These are phyloP conservation scores for Kodamaea alishanica DNA, from an alignment of 1,139 yeast genomes.

Conservation along the genomic window DNA sequence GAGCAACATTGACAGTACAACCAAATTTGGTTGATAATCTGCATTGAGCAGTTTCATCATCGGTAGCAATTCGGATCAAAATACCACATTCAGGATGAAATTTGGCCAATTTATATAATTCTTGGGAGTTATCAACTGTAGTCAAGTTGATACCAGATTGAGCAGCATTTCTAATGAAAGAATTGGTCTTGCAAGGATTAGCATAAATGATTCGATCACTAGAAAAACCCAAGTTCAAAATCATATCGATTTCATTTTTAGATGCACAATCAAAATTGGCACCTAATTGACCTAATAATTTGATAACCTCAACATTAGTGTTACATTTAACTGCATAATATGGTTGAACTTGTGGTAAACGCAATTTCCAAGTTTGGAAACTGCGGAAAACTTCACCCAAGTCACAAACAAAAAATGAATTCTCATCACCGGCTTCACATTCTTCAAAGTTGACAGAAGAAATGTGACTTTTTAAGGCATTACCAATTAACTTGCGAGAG, in stretches of 20 bases:
- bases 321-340: slow-evolving; percentile 94
- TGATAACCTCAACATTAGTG: slow-evolving; percentile 61
- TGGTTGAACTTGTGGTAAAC: slow-evolving; percentile 75
- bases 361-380: slow-evolving; percentile 54
- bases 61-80: slow-evolving; percentile 80
- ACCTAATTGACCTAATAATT: slow-evolving; percentile 56
- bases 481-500: slow-evolving; percentile 19
- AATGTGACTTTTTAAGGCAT: slow-evolving; percentile 44
- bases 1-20: slow-evolving; percentile 58
- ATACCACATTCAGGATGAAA: slow-evolving; percentile 68
- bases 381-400: slow-evolving; percentile 67
- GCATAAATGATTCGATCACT: slow-evolving; percentile 80
- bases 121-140: slow-evolving; percentile 88
- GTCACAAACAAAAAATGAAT: slow-evolving; percentile 88
- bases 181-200: slow-evolving; percentile 86
- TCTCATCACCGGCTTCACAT: slow-evolving; percentile 77
- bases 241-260: slow-evolving; percentile 70
- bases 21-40: slow-evolving; percentile 89
- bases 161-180: slow-evolving; percentile 72
- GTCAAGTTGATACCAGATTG: slow-evolving; percentile 58
- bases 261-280: slow-evolving; percentile 94
- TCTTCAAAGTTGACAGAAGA: slow-evolving; percentile 49
- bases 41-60: slow-evolving; percentile 85
- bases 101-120: slow-evolving; percentile 66
- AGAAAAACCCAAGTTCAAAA: slow-evolving; percentile 58